Base-by-base conservation (phyloP, 2,329 filamentous ascomycete genomes). In the Dryadomyces quercus-mongolicae region DNA sequence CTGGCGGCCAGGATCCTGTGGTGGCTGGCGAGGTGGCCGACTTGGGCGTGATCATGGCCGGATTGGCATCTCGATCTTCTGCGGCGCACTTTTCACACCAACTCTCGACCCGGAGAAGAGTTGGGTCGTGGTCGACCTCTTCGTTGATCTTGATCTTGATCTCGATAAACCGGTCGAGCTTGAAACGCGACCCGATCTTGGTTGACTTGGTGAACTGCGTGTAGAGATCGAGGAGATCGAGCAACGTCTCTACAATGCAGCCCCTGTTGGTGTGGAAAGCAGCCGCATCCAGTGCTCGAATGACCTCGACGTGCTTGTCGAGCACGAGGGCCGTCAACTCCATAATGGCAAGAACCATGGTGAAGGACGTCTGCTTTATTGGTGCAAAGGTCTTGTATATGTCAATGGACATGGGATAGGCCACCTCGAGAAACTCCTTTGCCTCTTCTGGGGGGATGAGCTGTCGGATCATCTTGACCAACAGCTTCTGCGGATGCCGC, bases 371-470 rank as follows among this genome's bases (percentile, higher is more conserved):
- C 63, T 95, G 88, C 71, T 97, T 97, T 55, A 97, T 76, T 9
- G 91, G 91, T 1, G 89, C 85, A 67, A 93, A 94, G 0, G 93
- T 98, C 65, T 91, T 88, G 71, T 96, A 95, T 49, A 95, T 74
- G 68, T 98, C 93, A 52, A 92, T 80, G 49, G 84, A 86, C 66
- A 97, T 86, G 58, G 85, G 82, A 70, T 90, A 95, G 0, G 88
- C 88, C 0, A 82, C 77, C 16, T 75, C 74, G 34, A 83, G 80
- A 57, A 90, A 80, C 10, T 75, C 70, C 53, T 73, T 76, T 5
- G 77, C 74, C 8, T 80, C 72, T 5, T 72, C 68, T 38, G 67
- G 55, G 21, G 70, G 69, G 16, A 78, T 46, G 54, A 85, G 75
- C 48, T 71, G 71, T 63, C 84, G 80, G 51, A 83, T 76, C 25